Conservation (phyloP, 345 rosid genomes). For the Arabis hirsuta region DNA sequence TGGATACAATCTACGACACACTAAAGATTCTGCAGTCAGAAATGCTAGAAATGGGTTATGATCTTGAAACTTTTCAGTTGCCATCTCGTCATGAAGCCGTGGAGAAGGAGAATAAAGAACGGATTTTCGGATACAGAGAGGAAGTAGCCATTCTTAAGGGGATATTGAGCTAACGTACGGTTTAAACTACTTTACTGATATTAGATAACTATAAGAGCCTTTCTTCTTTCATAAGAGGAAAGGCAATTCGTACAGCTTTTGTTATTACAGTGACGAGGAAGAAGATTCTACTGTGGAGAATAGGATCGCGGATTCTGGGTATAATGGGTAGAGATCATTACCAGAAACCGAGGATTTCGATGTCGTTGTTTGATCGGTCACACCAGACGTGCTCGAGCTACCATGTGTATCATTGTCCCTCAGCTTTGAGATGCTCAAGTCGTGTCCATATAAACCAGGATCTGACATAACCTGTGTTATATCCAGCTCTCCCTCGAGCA, state of each 20-base stretch:
- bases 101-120: not conserved
- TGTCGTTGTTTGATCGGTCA: conserved; percentile 18
- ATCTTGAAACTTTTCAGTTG: no score
- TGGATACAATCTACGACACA: not conserved
- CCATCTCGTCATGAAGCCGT: no score
- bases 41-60: conserved; percentile 4
- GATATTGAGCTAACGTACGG: not conserved
- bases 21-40: conserved; percentile 13
- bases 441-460: conserved; percentile 31
- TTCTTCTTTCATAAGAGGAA: not conserved
- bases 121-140: not conserved
- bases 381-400: conserved; percentile 25
- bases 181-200: not conserved
- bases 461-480: conserved; percentile 40
- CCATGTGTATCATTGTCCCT: conserved; percentile 30
- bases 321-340: conserved; percentile 29
- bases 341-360: conserved; percentile 20
- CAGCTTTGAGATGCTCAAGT: conserved; percentile 41
- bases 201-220: not conserved
- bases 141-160: not conserved
- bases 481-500: conserved; percentile 45
- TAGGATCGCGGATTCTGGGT: conserved; percentile 6
- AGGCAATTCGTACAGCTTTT: not conserved
- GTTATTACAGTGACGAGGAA: not conserved
- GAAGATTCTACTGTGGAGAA: not conserved